Base-by-base conservation (phyloP, 176 grass and related monocot genomes). In the Elymus sibiricus region DNA sequence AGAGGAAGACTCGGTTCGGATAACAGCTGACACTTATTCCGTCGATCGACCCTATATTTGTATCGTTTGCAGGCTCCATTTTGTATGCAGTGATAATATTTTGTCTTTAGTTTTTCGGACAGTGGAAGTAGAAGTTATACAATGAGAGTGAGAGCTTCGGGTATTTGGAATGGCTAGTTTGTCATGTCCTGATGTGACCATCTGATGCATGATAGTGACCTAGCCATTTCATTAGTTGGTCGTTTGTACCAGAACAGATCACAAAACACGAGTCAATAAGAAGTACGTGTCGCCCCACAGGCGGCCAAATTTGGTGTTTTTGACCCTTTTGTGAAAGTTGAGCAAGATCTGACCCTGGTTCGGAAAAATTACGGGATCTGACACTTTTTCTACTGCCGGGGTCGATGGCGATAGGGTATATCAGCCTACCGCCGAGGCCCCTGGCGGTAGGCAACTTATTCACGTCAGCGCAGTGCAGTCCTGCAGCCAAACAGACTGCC, bases 1-100 rank as follows among this genome's bases (percentile, higher is more conserved):
- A 46, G 19, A 26, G 24, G 74, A 28, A 47, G 56, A 32, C 13
- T 64, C 19, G 12, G 11, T n/a, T 62, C 53, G 53, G 68, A 74
- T 43, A 74, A 14, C 69, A n/a, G 74, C 31, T 85, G 75, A 79
- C 84, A 66, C 11, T 86, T 70, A 55, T 75, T 44, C 82, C 21
- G 15, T 28, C 11, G 4, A 64, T 49, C 49, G 49, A 19, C 3
- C 49, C 9, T 71, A 47, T 9, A 53, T 25, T 12, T 44, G 37
- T 39, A 68, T 39, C 34, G 11, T 67, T 21, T 19, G 24, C 40
- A 15, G n/a, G 24, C 24, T 27, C 70, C 6, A 46, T 46, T 74
- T 70, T 27, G 29, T 32, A 83, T 32, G 39, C 38, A 11, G 55
- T 32, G 70, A 84, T 84, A 74, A 63, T 17, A 56, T 26, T 74